A percentile compares a stretch with the other conserved stretches of the same genome.
phyloP scores from a whole-genome alignment of 257 asterid species.

The Lycium ferocissimum region DNA sequence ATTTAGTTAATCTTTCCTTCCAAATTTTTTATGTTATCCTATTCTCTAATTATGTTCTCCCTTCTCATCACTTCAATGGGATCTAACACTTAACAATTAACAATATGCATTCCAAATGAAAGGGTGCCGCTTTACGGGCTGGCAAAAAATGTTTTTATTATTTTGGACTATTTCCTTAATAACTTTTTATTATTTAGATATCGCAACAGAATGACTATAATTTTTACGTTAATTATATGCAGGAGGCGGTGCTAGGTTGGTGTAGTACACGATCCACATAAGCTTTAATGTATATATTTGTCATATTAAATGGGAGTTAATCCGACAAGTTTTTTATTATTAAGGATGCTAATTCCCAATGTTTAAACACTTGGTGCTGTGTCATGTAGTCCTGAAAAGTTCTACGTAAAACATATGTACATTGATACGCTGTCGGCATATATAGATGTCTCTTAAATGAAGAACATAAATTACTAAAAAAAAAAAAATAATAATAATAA shows the following conservation, averaged over 20 bases:
- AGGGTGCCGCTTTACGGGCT: neutral
- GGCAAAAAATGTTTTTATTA: neutral
- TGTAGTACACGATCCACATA: neutral
- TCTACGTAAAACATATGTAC: neutral
- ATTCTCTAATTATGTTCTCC: neutral
- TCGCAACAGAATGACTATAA: neutral
- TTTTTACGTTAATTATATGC: neutral
- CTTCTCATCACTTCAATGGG: neutral
- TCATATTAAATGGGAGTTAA: neutral
- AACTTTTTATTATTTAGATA: neutral
- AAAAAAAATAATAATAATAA: neutral
- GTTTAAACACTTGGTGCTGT: neutral
- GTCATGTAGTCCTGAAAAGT: neutral
- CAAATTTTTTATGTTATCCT: neutral
- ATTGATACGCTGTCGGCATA: neutral
- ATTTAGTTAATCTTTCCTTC: no score
- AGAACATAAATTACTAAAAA: neutral
- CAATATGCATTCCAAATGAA: neutral
- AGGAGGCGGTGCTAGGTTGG: constrained; percentile 19
- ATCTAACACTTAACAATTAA: neutral
- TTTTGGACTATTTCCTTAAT: neutral
- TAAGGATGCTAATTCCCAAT: neutral
- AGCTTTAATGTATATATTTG: neutral
- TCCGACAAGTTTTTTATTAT: neutral
- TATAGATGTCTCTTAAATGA: neutral